These are phyloP conservation scores for Capsella bursapastoris DNA, from an alignment of 345 rosid genomes.

Conservation along the genomic window DNA sequence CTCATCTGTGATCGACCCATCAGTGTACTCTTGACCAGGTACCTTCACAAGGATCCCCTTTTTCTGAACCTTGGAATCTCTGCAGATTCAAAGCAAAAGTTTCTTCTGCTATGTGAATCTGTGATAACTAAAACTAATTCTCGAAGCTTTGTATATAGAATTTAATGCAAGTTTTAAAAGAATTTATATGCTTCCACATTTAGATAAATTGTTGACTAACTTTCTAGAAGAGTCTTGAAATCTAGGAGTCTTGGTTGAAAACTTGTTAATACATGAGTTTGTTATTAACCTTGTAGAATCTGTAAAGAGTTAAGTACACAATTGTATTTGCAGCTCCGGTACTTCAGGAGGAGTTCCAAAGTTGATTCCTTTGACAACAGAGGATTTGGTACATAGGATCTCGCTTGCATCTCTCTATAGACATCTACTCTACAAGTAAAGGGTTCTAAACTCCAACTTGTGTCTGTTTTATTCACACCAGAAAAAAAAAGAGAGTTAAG, in stretches of 20 bases:
- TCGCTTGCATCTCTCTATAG: conserved; percentile 70
- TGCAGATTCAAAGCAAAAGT: too few species aligned
- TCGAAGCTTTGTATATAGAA: background rate
- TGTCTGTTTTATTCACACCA: conserved; percentile 19
- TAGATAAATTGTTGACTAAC: background rate
- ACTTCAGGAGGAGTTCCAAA: conserved; percentile 92
- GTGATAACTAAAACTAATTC: background rate
- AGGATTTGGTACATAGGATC: conserved; percentile 71
- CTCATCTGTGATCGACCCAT: conserved; percentile 75
- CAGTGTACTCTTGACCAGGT: conserved; percentile 81
- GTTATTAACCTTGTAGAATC: background rate
- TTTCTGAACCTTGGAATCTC: too few species aligned
- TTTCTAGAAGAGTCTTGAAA: background rate
- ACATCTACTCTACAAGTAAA: conserved; percentile 75
- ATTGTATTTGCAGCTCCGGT: conserved; percentile 68
- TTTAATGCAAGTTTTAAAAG: background rate
- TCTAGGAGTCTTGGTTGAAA: background rate
- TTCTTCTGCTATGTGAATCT: too few species aligned
- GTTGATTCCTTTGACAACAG: conserved; percentile 83
- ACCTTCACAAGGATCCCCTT: background rate
- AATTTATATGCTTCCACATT: background rate
- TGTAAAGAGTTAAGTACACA: background rate
- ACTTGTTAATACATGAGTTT: background rate
- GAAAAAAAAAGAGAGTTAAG: background rate
- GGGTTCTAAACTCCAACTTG: conserved; percentile 1